phyloP scores from a whole-genome alignment of 164 flowering plant species.

The Magnolia sinica region DNA sequence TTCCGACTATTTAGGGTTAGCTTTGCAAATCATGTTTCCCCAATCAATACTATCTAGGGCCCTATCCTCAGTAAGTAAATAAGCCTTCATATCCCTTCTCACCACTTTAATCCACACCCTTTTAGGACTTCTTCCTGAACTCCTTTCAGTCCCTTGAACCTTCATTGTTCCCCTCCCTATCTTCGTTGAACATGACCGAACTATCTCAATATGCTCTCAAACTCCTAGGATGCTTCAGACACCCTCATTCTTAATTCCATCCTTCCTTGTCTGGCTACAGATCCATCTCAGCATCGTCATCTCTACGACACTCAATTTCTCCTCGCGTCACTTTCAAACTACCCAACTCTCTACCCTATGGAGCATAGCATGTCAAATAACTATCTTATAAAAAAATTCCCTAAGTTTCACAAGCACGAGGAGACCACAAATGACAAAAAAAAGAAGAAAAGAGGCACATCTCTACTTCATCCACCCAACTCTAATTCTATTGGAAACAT shows the following conservation, averaged over 20 bases:
- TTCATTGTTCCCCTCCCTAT: background rate
- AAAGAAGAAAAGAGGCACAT: no score
- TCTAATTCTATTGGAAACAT: no score
- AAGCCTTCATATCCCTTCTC: no score
- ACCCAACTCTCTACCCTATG: background rate
- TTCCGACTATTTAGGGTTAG: no score
- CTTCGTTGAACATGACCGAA: background rate
- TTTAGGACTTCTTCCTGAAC: background rate
- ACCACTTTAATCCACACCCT: no score
- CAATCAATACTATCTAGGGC: no score
- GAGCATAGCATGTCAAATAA: background rate
- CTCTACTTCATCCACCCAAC: no score
- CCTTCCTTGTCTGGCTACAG: background rate
- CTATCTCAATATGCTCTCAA: background rate
- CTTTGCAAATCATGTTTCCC: no score
- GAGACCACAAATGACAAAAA: no score
- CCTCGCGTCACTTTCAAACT: background rate
- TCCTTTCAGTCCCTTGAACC: background rate
- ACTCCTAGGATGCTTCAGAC: background rate
- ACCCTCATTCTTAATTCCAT: background rate
- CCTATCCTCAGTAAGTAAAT: no score
- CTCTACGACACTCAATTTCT: background rate
- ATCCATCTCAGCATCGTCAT: background rate
- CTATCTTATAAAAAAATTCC: no score
- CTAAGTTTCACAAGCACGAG: no score